These are phyloP conservation scores for Monosporozyma aquatica DNA, from an alignment of 805 yeast genomes.

Conservation along the genomic window DNA sequence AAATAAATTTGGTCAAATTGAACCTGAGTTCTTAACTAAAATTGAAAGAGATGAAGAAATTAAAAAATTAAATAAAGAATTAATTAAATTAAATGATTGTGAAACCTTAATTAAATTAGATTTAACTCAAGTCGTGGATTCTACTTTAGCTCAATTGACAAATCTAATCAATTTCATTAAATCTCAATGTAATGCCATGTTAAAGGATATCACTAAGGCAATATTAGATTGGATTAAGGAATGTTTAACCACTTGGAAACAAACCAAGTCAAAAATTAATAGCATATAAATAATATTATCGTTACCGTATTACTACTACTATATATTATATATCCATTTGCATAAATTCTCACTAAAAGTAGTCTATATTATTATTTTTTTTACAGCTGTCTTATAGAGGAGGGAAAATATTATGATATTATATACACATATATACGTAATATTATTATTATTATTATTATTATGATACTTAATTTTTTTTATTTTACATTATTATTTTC, in stretches of 20 bases:
- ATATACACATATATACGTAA: not conserved
- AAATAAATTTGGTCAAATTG: constrained; percentile 15
- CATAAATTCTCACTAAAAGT: too few species aligned
- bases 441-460: not conserved
- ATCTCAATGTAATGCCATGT: constrained; percentile 23
- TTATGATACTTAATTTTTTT: too few species aligned
- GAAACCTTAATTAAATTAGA: constrained; percentile 31
- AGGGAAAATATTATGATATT: too few species aligned
- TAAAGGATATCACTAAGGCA: constrained; percentile 28
- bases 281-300: constrained; percentile 8
- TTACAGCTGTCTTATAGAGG: too few species aligned
- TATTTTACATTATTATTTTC: not conserved
- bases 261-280: constrained; percentile 23
- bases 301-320: too few species aligned
- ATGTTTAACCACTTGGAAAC: constrained; percentile 34
- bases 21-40: constrained; percentile 28
- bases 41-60: constrained; percentile 33
- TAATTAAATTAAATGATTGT: constrained; percentile 34
- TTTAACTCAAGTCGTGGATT: constrained; percentile 30
- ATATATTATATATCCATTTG: too few species aligned
- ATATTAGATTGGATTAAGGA: constrained; percentile 32
- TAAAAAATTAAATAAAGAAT: constrained; percentile 29
- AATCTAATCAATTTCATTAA: constrained; percentile 23
- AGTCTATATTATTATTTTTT: too few species aligned
- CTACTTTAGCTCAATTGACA: constrained; percentile 27